Conservation (phyloP, 2,329 filamentous ascomycete species). For the Gnomoniopsis smithogilvyi region DNA sequence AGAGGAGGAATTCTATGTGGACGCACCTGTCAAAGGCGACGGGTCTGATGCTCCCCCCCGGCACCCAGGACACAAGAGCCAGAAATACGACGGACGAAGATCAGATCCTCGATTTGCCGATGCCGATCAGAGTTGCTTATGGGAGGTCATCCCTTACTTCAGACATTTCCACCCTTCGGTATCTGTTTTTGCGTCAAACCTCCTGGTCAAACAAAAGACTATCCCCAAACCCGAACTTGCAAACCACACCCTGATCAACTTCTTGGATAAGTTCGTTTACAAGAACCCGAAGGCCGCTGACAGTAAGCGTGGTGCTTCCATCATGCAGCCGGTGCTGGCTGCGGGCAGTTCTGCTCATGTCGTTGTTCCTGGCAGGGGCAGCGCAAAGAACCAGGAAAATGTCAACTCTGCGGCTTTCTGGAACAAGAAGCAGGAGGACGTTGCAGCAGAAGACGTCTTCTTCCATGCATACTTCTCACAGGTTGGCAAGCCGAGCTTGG, state of each 20-base stretch:
- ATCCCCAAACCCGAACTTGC: slow-evolving; percentile 87
- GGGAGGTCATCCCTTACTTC: slow-evolving; percentile 79
- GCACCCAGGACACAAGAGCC: slow-evolving; percentile 19
- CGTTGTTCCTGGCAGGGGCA: slow-evolving; percentile 51
- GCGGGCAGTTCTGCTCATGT: slow-evolving; percentile 52
- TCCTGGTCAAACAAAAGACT: slow-evolving; percentile 67
- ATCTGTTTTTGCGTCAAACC: slow-evolving; percentile 70
- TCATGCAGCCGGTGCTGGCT: slow-evolving; percentile 85
- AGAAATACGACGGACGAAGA: slow-evolving; percentile 80
- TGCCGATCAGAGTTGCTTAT: slow-evolving; percentile 88
- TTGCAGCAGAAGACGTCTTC: slow-evolving; percentile 91
- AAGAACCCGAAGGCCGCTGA: slow-evolving; percentile 77
- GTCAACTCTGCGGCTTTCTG: slow-evolving; percentile 91
- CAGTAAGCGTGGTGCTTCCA: slow-evolving; percentile 72
- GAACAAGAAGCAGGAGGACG: slow-evolving; percentile 83
- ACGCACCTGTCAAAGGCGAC: slow-evolving; percentile 57
- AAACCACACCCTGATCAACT: slow-evolving; percentile 88
- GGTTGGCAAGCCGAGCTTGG: slow-evolving; percentile 60
- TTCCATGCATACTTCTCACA: slow-evolving; percentile 96
- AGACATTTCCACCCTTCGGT: slow-evolving; percentile 93
- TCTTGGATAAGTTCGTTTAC: slow-evolving; percentile 98
- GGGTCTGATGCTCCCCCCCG: slow-evolving; percentile 24
- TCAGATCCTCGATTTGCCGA: slow-evolving; percentile 88
- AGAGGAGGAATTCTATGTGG: slow-evolving; percentile 59
- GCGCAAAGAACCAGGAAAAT: slow-evolving; percentile 31